phyloP scores from a whole-genome alignment of 2,329 filamentous ascomycete genomes.

The Hypoxylon sp. region DNA sequence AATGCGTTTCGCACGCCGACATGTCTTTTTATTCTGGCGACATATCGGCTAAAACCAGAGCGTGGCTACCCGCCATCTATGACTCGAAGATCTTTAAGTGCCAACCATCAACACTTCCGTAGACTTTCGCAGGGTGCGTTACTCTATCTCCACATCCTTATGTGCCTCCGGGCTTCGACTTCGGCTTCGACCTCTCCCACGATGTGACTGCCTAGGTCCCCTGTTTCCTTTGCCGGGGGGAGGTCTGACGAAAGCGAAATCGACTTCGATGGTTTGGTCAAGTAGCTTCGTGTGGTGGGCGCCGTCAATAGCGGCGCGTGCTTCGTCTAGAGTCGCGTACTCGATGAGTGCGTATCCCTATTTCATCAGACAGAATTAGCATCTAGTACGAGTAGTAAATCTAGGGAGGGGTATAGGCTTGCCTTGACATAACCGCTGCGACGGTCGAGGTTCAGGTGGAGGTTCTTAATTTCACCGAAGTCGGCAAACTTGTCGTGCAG shows the following conservation, averaged over 20 bases:
- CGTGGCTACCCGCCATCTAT: constrained; percentile 20
- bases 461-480: constrained; percentile 88
- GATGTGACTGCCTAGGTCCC: constrained; percentile 58
- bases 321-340: constrained; percentile 83
- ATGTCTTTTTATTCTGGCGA: constrained; percentile 52
- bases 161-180: constrained; percentile 58
- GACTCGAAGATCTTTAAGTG: background rate
- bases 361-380: constrained; percentile 11
- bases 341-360: constrained; percentile 90
- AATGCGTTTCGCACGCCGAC: constrained; percentile 48
- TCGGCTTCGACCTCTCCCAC: constrained; percentile 62
- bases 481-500: constrained; percentile 86
- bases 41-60: constrained; percentile 54
- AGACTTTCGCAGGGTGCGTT: constrained; percentile 3
- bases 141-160: constrained; percentile 52
- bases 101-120: background rate
- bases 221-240: constrained; percentile 72
- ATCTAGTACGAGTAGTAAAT: background rate
- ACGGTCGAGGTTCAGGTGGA: constrained; percentile 86
- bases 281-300: constrained; percentile 83
- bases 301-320: constrained; percentile 84
- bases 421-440: constrained; percentile 91
- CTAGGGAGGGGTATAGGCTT: constrained; percentile 20
- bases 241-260: constrained; percentile 88
- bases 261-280: constrained; percentile 84